Base-by-base conservation (phyloP, 345 rosid genomes). In the Eucalyptus decipiens region DNA sequence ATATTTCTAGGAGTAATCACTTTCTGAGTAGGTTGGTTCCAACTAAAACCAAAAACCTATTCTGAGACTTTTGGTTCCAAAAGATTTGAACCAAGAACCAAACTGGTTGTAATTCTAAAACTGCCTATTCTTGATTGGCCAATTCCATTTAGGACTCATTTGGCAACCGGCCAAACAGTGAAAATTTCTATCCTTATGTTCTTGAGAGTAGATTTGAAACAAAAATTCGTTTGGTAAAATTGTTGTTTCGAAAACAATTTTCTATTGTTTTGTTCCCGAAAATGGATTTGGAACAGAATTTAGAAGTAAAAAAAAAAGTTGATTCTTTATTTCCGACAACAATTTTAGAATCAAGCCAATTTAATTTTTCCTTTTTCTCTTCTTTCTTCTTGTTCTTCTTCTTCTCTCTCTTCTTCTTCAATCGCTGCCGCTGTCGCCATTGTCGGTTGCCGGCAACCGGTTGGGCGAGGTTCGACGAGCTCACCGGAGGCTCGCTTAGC, bases 401-500 rank as follows among this genome's bases (percentile, higher is more conserved):
- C 4, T n/a, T n/a, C n/a, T n/a, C n/a, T n/a, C n/a, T n/a, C n/a
- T n/a, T n/a, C n/a, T 52, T 52, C 24, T 52, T 52, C 58, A 51
- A 51, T 1, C 1, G 8, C 8, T 6, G 0, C 21, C 1, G 1
- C 6, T 0, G 9, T 3, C 0, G 0, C 19, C 4, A 3, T n/a
- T n/a, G n/a, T 7, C 4, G 1, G 1, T 51, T 3, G 7, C 8
- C 1, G 0, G 8, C 2, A 0, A 17, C 2, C 1, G 1, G 54
- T 51, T 17, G 3, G 54, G 21, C 6, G 21, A 51, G 54, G 54
- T 51, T 0, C 1, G 21, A 0, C 7, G 3, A 50, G 52, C 18
- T 49, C 6, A 3, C 17, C 6, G 5, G 5, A 49, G 51, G 51
- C 51, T 50, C 1, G 0, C 23, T 9, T 0, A 18, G 4, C 54